Percentiles rank a stretch among this genome's conserved stretches.
Evolutionary conservation across 83 land plant genomes (phyloP).

Genomic region (Picea abies): DNA sequence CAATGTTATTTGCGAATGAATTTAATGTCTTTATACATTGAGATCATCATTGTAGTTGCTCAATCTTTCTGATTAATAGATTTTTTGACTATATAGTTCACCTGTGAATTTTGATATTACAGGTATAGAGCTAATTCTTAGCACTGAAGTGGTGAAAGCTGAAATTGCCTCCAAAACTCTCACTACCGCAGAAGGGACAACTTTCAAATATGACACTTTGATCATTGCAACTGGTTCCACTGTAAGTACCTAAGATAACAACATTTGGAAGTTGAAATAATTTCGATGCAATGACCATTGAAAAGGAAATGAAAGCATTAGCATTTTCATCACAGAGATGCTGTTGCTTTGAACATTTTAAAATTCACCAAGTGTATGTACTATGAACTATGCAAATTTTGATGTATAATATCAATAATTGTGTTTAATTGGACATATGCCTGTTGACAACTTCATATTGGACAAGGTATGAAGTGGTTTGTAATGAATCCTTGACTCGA

Average conservation of each 20-base stretch:
- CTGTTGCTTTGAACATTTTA: too few relatives aligned
- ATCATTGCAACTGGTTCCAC: constrained; percentile 94
- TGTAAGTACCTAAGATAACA: constrained; percentile 38
- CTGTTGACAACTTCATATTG: neutral
- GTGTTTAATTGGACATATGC: neutral
- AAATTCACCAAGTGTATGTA: too few relatives aligned
- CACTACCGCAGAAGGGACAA: constrained; percentile 59
- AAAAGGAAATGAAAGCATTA: neutral
- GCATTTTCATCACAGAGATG: neutral
- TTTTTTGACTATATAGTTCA: neutral
- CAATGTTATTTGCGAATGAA: too few relatives aligned
- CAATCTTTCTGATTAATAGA: too few relatives aligned
- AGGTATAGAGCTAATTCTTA: constrained; percentile 91
- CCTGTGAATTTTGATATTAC: constrained; percentile 20
- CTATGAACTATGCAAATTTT: neutral
- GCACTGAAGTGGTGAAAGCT: constrained; percentile 89
- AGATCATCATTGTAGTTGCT: neutral
- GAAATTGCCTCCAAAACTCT: constrained; percentile 84
- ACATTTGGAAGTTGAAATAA: neutral
- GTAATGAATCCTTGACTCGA: neutral
- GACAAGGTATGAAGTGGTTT: neutral
- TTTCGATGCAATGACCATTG: neutral
- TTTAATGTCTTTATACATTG: neutral
- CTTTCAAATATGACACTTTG: constrained; percentile 65
- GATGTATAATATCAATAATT: neutral